Evolutionary conservation across 2,329 filamentous ascomycete species (phyloP), one percentile per base, ranked within the genome.

Genomic region (Epichloe glyceriae): DNA sequence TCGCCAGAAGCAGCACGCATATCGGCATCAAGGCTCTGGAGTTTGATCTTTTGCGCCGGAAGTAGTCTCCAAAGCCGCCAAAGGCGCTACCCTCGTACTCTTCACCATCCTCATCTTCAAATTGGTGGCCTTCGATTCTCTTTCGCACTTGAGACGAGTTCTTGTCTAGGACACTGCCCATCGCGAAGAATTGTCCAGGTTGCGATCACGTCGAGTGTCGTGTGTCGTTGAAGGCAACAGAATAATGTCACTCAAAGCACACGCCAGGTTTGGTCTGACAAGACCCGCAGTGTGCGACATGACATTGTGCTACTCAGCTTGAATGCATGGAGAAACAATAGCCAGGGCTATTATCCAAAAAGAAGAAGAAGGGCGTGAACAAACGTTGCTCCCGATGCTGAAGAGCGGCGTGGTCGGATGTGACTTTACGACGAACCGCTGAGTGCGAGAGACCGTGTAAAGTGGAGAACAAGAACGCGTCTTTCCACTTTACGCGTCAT

Each of bases 31-130:
- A 93, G 78, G 61, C 98, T 98, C 67, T 97, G 93, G 3, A 98
- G 76, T 64, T 98, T 98, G 67, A 95, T 82, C 74, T 95, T 96
- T 98, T 98, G 51, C 90, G 83, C 47, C 90, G 79, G 64, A 96
- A 94, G 67, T 97, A 98, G 62, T 97, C 91, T 22, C 75, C 70
- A 61, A 97, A 94, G 8, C 90, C 91, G 26, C 88, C 88, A 66
- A 97, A 98, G 49, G 79, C 80, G 55, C 89, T 96, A 2, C 75
- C 80, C 52, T 84, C 82, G 65, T 98, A 98, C 65, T 98, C 94
- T 52, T 97, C 91, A 52, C 93, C 91, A 22, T 78, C 78, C 64
- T 96, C 89, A 61, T 86, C 76, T 2, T 83, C 73, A 64, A 96
- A 97, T 2, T 74, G 78, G 67, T 95, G 80, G 15, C 61, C 62